phyloP scores from a whole-genome alignment of 495 filamentous ascomycete genomes.

The Trichodelitschia bisporula region DNA sequence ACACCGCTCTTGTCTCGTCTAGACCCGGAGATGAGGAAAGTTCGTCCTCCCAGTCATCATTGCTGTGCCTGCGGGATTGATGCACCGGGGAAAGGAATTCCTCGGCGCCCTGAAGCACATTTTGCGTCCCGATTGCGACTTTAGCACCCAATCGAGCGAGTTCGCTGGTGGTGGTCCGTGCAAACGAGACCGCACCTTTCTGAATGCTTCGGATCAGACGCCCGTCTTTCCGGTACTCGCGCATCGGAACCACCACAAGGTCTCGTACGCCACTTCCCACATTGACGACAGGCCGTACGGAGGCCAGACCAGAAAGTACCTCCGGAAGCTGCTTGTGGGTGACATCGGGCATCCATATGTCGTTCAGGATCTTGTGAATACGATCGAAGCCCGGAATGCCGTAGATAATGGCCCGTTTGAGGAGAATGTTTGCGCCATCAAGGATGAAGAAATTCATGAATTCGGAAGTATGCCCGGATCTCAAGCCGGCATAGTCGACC shows the following conservation, averaged over 20 bases:
- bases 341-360: conserved; percentile 94
- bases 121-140: conserved; percentile 84
- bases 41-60: conserved; percentile 1
- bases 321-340: conserved; percentile 72
- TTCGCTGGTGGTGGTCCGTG: conserved; percentile 76
- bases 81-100: conserved; percentile 30
- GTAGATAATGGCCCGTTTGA: conserved; percentile 77
- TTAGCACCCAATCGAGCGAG: conserved; percentile 84
- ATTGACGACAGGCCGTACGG: conserved; percentile 70
- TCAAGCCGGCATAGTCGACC: conserved; percentile 78
- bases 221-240: conserved; percentile 84
- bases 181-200: conserved; percentile 73
- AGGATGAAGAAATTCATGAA: conserved; percentile 98
- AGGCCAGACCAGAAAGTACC: conserved; percentile 72
- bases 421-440: conserved; percentile 64
- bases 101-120: conserved; percentile 68
- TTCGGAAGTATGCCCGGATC: conserved; percentile 95
- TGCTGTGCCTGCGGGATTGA: not conserved
- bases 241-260: conserved; percentile 67
- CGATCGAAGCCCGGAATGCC: conserved; percentile 76
- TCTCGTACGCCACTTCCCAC: conserved; percentile 69
- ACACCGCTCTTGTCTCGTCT: conserved; percentile 25
- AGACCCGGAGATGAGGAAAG: conserved; percentile 8
- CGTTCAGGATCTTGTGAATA: conserved; percentile 67
- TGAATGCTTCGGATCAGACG: conserved; percentile 74